Evolutionary conservation across 1,139 yeast genomes (phyloP).

Genomic region (Geotrichum reessii): DNA sequence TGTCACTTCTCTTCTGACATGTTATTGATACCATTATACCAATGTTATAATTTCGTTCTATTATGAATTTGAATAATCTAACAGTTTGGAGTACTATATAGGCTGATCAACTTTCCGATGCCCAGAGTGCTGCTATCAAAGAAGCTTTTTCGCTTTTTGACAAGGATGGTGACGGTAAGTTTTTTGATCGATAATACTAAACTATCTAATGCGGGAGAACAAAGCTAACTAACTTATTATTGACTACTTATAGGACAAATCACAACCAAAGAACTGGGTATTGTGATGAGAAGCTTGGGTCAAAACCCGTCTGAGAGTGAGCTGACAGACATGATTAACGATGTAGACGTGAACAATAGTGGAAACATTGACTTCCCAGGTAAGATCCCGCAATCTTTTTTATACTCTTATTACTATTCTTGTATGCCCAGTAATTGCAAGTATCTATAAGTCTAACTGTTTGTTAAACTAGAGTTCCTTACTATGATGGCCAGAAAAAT

Average conservation of each 20-base stretch:
- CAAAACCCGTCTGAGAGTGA: slow-evolving; percentile 96
- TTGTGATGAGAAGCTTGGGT: slow-evolving; percentile 96
- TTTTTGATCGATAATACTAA: neutral
- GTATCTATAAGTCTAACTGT: too few species aligned
- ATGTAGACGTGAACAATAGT: slow-evolving; percentile 57
- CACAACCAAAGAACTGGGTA: slow-evolving; percentile 92
- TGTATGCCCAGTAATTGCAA: too few species aligned
- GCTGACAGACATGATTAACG: slow-evolving; percentile 92
- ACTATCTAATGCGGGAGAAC: too few species aligned
- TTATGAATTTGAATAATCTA: too few species aligned
- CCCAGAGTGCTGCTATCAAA: slow-evolving; percentile 93
- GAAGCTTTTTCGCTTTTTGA: slow-evolving; percentile 96
- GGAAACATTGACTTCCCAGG: slow-evolving; percentile 31
- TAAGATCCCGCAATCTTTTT: too few species aligned
- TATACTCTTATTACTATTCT: too few species aligned
- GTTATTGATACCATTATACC: too few species aligned
- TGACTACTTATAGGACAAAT: slow-evolving; percentile 46
- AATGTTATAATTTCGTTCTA: too few species aligned
- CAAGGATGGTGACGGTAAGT: slow-evolving; percentile 85
- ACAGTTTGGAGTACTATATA: neutral
- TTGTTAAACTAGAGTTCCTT: slow-evolving; percentile 43
- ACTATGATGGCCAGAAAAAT: slow-evolving; percentile 92
- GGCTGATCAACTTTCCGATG: slow-evolving; percentile 89
- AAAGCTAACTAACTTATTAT: slow-evolving; percentile 20
- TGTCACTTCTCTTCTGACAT: too few species aligned